Evolutionary conservation across 164 flowering plant genomes (phyloP).

Genomic region (Liriodendron chinense): DNA sequence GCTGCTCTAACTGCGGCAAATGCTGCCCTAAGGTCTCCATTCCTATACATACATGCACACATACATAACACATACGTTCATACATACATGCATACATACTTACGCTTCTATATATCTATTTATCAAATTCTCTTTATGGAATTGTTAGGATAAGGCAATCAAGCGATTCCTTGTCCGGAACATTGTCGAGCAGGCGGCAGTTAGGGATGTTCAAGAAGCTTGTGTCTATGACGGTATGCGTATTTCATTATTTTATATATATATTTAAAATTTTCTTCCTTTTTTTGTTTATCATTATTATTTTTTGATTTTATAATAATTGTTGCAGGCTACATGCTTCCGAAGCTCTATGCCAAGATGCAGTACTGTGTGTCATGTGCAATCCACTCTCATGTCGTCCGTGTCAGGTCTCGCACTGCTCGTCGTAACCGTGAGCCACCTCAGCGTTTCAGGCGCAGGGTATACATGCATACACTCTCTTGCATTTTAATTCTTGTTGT

Average conservation of each 20-base stretch:
- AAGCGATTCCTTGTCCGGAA: conserved; percentile 89
- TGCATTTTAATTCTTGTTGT: not conserved
- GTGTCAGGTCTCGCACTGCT: conserved; percentile 79
- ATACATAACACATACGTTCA: not conserved
- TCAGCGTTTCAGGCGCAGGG: conserved; percentile 85
- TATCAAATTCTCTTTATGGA: not conserved
- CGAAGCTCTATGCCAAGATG: conserved; percentile 27
- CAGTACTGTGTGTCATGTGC: conserved; percentile 27
- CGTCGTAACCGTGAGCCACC: conserved; percentile 90
- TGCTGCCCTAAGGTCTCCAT: conserved; percentile 84
- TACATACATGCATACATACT: not conserved
- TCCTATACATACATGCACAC: not conserved
- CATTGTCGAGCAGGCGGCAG: conserved; percentile 93
- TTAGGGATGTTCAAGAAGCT: conserved; percentile 84
- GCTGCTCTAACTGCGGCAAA: conserved; percentile 92
- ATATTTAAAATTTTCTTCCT: too few relatives aligned
- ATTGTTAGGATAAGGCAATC: conserved; percentile 71
- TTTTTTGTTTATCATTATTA: not conserved
- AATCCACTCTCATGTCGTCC: conserved; percentile 57
- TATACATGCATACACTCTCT: conserved; percentile 11
- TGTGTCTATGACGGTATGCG: conserved; percentile 70
- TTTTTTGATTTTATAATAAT: not conserved
- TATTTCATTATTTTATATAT: too few relatives aligned
- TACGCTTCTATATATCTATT: not conserved
- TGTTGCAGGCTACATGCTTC: conserved; percentile 17